Percentiles rank a stretch among this genome's conserved stretches.
phyloP scores from a whole-genome alignment of 2,329 filamentous ascomycete genomes.

The Colletotrichum graminicola region DNA sequence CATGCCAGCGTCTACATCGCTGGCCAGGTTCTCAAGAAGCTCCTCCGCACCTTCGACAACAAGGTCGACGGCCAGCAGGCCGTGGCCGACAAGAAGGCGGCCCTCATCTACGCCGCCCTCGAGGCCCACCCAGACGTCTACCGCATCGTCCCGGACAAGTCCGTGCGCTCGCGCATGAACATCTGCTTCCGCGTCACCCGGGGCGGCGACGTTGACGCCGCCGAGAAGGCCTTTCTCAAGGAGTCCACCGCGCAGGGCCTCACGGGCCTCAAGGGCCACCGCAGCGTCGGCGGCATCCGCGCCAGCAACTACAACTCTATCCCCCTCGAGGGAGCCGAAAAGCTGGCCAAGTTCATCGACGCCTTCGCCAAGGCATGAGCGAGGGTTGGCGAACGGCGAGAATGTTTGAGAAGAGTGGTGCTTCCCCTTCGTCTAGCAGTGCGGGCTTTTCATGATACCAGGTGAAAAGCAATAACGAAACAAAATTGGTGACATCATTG shows the following conservation, averaged over 20 bases:
- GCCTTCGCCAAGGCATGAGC: constrained; percentile 60
- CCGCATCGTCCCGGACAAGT: constrained; percentile 79
- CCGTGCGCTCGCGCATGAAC: constrained; percentile 89
- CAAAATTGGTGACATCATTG: background rate
- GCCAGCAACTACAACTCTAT: constrained; percentile 93
- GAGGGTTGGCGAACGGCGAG: background rate
- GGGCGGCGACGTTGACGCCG: constrained; percentile 70
- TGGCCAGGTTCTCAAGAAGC: constrained; percentile 85
- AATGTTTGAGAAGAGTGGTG: no score
- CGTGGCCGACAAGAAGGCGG: constrained; percentile 79
- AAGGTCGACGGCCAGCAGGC: constrained; percentile 83
- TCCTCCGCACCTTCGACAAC: constrained; percentile 73
- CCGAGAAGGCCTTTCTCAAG: constrained; percentile 85
- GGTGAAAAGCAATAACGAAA: constrained; percentile 14
- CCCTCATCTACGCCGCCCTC: constrained; percentile 80
- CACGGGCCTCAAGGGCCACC: constrained; percentile 88
- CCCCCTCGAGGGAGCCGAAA: constrained; percentile 73
- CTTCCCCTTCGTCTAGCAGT: background rate
- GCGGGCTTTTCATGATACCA: constrained; percentile 32
- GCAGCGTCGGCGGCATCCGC: constrained; percentile 87
- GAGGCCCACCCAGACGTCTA: constrained; percentile 82
- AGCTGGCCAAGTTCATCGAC: constrained; percentile 73
- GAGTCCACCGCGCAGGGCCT: constrained; percentile 77
- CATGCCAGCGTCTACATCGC: constrained; percentile 81
- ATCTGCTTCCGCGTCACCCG: constrained; percentile 86